These are phyloP conservation scores for Vigna mungo DNA, from an alignment of 306 rosid genomes.

Conservation along the genomic window DNA sequence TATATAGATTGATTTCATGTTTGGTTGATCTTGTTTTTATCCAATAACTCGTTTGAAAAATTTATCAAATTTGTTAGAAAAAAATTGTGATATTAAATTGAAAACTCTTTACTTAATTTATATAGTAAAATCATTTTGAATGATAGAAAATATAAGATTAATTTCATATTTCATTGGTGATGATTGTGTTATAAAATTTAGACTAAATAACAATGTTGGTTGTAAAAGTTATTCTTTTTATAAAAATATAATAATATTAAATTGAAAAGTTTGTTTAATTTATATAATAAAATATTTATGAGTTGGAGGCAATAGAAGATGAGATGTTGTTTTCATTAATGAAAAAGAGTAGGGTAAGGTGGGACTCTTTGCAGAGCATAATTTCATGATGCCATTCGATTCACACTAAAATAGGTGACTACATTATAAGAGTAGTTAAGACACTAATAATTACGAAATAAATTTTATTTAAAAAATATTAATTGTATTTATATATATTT, in stretches of 20 bases:
- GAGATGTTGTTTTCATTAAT: slow-evolving; percentile 27
- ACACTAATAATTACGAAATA: too few species aligned
- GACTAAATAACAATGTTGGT: neutral
- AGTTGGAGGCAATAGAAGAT: slow-evolving; percentile 35
- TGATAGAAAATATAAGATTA: too few species aligned
- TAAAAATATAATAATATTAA: neutral
- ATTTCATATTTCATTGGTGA: too few species aligned
- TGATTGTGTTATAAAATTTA: neutral
- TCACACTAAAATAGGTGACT: too few species aligned
- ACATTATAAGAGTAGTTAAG: too few species aligned
- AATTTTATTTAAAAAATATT: too few species aligned
- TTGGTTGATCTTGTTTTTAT: too few species aligned
- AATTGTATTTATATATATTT: too few species aligned
- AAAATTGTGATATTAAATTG: neutral
- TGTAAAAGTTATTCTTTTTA: neutral
- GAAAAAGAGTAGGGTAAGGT: slow-evolving; percentile 40
- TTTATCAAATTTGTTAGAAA: neutral
- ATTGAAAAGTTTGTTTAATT: neutral
- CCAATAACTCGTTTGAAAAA: too few species aligned
- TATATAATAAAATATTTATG: neutral
- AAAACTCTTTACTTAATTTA: neutral
- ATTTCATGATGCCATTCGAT: slow-evolving; percentile 39
- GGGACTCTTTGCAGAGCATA: slow-evolving; percentile 29
- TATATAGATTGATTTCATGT: too few species aligned
- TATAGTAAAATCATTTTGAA: neutral